Evolutionary conservation across 805 yeast species (phyloP), one percentile per base, ranked within the genome.

Genomic region (Ogataea populi-albae): DNA sequence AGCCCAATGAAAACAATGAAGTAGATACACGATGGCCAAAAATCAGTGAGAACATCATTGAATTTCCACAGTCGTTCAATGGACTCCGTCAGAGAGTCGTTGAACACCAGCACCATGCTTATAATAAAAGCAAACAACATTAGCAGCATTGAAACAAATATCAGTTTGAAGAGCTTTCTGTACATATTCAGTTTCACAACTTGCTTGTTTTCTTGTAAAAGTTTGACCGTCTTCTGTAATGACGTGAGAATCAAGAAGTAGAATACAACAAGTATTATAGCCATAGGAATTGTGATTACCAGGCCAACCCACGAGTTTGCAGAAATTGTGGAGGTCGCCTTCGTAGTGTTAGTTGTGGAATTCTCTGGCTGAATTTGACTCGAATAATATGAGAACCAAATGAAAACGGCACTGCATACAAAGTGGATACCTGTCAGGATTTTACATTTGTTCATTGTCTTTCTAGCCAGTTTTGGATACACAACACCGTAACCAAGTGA

Each of bases 401-500:
- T 66, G 56, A 70, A 82, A 16, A 73, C 68, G 15, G 72, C 63
- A 16, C 79, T 71, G 30, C 74, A 68, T 15, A 72, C 64, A 38
- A 79, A 80, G 41, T 79, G 83, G 11, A 73, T 61, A 4, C 57
- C 71, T 1, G 85, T 75, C 34, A 81, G 68, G 10, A 77, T 58
- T 51, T 79, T 73, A 57, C 86, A 77, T 58, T 71, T 78, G 51
- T 79, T 68, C 96, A 93, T 86, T 19, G 71, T 53, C 37, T 77
- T 75, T 58, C 77, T 76, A 30, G 88, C 85, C 41, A 93, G 72
- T 44, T 88, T 82, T 30, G 96, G 88, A 54, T 77, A 79, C 32
- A 93, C 98, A 31, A 93, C 88, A 44, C 98, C 97, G 62, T 89
- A 93, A 26, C 99, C 99, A 47, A 89, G 68, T 10, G 94, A 73